A percentile compares a stretch with the other conserved stretches of the same genome.
Evolutionary conservation across 2,329 filamentous ascomycete genomes (phyloP).

Genomic region (Pseudomassariella vexata): DNA sequence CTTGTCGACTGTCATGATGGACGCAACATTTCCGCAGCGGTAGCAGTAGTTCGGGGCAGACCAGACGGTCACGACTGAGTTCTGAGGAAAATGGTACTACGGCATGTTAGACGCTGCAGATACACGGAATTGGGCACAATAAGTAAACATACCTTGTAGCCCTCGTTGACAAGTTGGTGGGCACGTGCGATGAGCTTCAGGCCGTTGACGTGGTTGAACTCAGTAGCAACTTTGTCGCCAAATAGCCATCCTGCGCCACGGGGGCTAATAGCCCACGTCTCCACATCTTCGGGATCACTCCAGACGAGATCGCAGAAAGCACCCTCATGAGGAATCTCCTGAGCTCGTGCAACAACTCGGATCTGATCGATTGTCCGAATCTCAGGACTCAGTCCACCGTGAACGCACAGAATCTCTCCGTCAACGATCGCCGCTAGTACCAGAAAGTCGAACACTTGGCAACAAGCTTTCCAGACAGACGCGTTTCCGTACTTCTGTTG

Average conservation of each 20-base stretch:
- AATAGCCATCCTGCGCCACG: conserved; percentile 97
- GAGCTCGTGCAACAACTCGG: conserved; percentile 93
- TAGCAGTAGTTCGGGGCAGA: conserved; percentile 96
- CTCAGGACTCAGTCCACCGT: conserved; percentile 81
- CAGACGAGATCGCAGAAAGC: conserved; percentile 98
- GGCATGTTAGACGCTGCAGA: conserved; percentile 32
- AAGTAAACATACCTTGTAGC: conserved; percentile 73
- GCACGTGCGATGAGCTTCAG: conserved; percentile 93
- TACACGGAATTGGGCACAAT: conserved; percentile 55
- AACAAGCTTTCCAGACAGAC: conserved; percentile 99
- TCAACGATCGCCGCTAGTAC: conserved; percentile 96
- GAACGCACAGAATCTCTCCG: conserved; percentile 96
- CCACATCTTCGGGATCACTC: conserved; percentile 95
- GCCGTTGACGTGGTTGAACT: conserved; percentile 95
- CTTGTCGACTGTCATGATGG: conserved; percentile 86
- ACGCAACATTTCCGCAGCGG: conserved; percentile 91
- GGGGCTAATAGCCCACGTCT: conserved; percentile 93
- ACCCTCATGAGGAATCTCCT: conserved; percentile 96
- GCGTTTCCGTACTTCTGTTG: conserved; percentile 97
- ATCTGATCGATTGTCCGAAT: conserved; percentile 99
- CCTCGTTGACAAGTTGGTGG: conserved; percentile 98
- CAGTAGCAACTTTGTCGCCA: conserved; percentile 92
- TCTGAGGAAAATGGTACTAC: conserved; percentile 88
- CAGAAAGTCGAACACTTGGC: conserved; percentile 97
- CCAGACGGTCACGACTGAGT: conserved; percentile 97